A percentile compares a stretch with the other conserved stretches of the same genome.
Evolutionary conservation across 2,329 filamentous ascomycete genomes (phyloP).

Genomic region (Beauveria rudraprayagi): DNA sequence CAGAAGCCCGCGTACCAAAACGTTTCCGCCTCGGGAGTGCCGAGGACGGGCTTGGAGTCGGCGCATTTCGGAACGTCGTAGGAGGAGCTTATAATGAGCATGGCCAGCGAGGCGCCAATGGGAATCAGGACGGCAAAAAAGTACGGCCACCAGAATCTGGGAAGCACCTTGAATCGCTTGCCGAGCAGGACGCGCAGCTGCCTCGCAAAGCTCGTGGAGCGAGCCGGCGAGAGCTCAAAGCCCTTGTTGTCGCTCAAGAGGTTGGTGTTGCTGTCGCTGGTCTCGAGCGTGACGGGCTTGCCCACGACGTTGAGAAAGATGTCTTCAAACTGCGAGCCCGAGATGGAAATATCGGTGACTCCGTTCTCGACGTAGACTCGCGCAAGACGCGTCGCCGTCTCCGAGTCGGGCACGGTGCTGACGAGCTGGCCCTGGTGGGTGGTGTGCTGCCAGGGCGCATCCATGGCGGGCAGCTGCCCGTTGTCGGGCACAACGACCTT

Average conservation of each 20-base stretch:
- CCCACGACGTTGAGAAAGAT: constrained; percentile 24
- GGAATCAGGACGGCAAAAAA: constrained; percentile 52
- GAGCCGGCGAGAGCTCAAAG: not conserved
- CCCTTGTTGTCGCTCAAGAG: constrained; percentile 6
- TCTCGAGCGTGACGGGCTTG: constrained; percentile 13
- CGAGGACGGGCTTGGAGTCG: not conserved
- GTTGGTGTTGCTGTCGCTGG: not conserved
- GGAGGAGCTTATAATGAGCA: not conserved
- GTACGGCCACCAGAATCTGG: constrained; percentile 67
- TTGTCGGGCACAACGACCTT: constrained; percentile 36
- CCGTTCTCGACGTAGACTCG: constrained; percentile 42
- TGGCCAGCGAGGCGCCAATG: not conserved
- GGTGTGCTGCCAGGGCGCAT: not conserved
- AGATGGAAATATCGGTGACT: constrained; percentile 23
- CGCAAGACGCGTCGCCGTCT: constrained; percentile 19
- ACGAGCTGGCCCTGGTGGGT: constrained; percentile 37
- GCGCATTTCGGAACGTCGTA: not conserved
- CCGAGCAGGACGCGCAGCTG: constrained; percentile 65
- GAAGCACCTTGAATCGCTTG: constrained; percentile 66
- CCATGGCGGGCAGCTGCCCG: not conserved
- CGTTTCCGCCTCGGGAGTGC: not conserved
- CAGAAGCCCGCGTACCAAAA: not conserved
- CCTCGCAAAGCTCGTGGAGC: constrained; percentile 12
- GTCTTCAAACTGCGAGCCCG: constrained; percentile 26
- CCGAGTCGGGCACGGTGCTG: constrained; percentile 42